Evolutionary conservation across 2,329 filamentous ascomycete species (phyloP).

Genomic region (Ophiostoma pallidulum): DNA sequence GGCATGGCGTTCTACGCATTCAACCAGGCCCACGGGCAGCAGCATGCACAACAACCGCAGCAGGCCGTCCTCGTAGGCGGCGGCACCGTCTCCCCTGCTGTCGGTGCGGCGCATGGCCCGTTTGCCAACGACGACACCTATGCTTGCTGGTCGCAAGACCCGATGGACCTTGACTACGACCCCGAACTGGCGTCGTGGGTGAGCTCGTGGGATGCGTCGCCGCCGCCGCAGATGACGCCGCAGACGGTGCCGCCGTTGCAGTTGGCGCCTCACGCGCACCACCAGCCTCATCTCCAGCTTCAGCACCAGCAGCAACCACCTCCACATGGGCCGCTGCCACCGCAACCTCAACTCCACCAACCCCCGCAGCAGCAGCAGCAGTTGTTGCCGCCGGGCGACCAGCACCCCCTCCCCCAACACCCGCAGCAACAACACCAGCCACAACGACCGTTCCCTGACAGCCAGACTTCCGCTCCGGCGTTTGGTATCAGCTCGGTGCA

Average conservation of each 20-base stretch:
- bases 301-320: conserved; percentile 2
- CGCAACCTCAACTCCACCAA: background rate
- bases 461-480: background rate
- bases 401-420: background rate
- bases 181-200: conserved; percentile 19
- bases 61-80: no score
- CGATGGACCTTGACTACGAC: conserved; percentile 24
- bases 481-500: background rate
- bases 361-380: conserved; percentile 3
- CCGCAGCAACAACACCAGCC: background rate
- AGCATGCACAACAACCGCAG: background rate
- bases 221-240: background rate
- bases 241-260: conserved; percentile 1
- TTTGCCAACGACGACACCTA: conserved; percentile 8
- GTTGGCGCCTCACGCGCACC: background rate
- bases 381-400: background rate
- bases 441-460: conserved; percentile 5
- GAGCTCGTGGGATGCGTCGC: conserved; percentile 13
- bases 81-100: no score
- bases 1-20: conserved; percentile 6
- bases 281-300: background rate
- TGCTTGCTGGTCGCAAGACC: conserved; percentile 16
- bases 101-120: background rate
- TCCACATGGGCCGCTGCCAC: no score
- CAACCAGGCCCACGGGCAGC: background rate